These are phyloP conservation scores for Aspergillus felis DNA, from an alignment of 2,329 filamentous ascomycete genomes.

Conservation along the genomic window DNA sequence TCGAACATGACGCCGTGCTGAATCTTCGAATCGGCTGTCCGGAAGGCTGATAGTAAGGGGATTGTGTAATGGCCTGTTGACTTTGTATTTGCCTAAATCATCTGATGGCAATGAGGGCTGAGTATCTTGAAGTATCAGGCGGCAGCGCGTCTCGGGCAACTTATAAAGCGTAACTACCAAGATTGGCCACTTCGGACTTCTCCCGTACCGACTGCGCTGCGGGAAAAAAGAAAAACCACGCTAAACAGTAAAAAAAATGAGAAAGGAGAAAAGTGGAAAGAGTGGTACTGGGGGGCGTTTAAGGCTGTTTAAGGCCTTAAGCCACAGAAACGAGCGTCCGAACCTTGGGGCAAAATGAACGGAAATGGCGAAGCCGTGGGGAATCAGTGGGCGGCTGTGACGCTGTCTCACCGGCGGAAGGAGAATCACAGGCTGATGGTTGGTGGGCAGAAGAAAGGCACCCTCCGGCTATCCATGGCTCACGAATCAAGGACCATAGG, in stretches of 20 bases:
- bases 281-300: not conserved
- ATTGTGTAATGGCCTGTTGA: not conserved
- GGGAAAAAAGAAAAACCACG: constrained; percentile 1
- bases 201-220: not conserved
- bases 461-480: not conserved
- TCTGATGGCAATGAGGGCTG: not conserved
- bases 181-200: not conserved
- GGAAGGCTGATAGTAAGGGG: not conserved
- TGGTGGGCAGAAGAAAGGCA: not conserved
- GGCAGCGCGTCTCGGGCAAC: not conserved
- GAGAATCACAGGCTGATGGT: not conserved
- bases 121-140: not conserved
- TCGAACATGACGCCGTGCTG: constrained; percentile 33
- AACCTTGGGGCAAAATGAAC: not conserved
- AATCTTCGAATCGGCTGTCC: not conserved
- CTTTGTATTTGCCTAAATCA: not conserved
- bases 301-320: not conserved
- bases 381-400: not conserved
- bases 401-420: not conserved
- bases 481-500: not conserved
- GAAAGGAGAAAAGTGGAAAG: not conserved
- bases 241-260: not conserved
- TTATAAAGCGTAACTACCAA: not conserved
- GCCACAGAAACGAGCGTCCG: not conserved
- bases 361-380: not conserved